Evolutionary conservation across 768 basidiomycete genomes (phyloP).

Genomic region (Auricularia heimuer): DNA sequence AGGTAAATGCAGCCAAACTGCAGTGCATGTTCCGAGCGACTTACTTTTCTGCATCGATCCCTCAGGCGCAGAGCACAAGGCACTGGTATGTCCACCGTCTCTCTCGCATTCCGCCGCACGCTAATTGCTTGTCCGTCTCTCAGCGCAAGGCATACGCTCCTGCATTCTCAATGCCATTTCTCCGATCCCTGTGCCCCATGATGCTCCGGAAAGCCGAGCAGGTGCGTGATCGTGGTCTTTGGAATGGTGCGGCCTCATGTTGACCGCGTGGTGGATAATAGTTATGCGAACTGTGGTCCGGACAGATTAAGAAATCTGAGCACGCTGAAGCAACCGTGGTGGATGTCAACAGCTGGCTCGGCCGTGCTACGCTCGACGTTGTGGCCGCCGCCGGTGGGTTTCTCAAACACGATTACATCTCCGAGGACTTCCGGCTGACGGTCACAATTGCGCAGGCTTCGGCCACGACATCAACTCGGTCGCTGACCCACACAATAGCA

Average conservation of each 20-base stretch:
- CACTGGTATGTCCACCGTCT: neutral
- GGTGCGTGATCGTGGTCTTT: constrained; percentile 10
- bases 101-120: neutral
- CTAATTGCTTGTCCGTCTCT: neutral
- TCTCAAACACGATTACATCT: neutral
- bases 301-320: constrained; percentile 5
- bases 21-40: neutral
- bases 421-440: neutral
- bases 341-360: constrained; percentile 75
- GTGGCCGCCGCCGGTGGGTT: constrained; percentile 75
- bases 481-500: constrained; percentile 64
- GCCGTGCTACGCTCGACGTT: constrained; percentile 79
- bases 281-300: constrained; percentile 15
- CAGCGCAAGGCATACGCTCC: constrained; percentile 45
- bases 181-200: constrained; percentile 17
- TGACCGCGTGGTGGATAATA: constrained; percentile 13
- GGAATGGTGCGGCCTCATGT: neutral
- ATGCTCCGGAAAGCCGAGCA: constrained; percentile 21
- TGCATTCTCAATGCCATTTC: constrained; percentile 12
- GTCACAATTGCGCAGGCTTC: constrained; percentile 43
- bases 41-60: neutral
- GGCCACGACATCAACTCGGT: constrained; percentile 83
- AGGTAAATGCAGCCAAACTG: constrained; percentile 29
- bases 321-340: constrained; percentile 25
- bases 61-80: constrained; percentile 1